phyloP scores from a whole-genome alignment of 1,139 yeast species.

The Yamadazyma diddensiae region DNA sequence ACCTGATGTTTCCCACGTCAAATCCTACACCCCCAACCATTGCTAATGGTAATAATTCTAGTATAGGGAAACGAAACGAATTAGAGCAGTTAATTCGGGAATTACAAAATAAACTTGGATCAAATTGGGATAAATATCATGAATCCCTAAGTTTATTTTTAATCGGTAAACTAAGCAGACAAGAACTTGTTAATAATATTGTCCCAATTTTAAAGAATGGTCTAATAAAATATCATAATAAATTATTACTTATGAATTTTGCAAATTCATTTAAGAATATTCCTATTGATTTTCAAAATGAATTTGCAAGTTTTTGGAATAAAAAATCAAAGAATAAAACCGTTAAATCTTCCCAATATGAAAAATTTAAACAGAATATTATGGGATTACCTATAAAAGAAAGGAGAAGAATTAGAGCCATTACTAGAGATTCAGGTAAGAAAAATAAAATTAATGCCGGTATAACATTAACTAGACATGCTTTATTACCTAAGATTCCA shows the following conservation, averaged over 20 bases:
- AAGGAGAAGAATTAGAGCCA: conserved; percentile 77
- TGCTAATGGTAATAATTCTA: conserved; percentile 1
- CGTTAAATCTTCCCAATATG: conserved; percentile 64
- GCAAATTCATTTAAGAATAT: conserved; percentile 81
- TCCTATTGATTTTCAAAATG: conserved; percentile 42
- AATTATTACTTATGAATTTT: conserved; percentile 71
- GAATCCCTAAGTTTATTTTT: conserved; percentile 72
- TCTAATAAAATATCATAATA: conserved; percentile 65
- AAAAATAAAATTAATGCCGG: conserved; percentile 73
- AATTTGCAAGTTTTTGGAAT: conserved; percentile 60
- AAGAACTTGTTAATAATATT: conserved; percentile 62
- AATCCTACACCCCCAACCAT: not conserved
- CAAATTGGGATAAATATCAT: conserved; percentile 84
- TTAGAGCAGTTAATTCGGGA: conserved; percentile 71
- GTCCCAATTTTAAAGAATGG: conserved; percentile 54
- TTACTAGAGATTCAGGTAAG: conserved; percentile 80
- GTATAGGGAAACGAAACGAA: conserved; percentile 51
- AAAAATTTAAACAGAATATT: conserved; percentile 78
- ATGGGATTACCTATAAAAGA: conserved; percentile 85
- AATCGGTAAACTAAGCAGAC: conserved; percentile 74
- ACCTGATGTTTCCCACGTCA: not conserved
- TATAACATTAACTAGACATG: conserved; percentile 77
- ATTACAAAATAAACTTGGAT: conserved; percentile 68
- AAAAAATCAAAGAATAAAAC: conserved; percentile 44
- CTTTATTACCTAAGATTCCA: conserved; percentile 86